Evolutionary conservation across 805 yeast genomes (phyloP).

Genomic region (Myxozyma neotropica): DNA sequence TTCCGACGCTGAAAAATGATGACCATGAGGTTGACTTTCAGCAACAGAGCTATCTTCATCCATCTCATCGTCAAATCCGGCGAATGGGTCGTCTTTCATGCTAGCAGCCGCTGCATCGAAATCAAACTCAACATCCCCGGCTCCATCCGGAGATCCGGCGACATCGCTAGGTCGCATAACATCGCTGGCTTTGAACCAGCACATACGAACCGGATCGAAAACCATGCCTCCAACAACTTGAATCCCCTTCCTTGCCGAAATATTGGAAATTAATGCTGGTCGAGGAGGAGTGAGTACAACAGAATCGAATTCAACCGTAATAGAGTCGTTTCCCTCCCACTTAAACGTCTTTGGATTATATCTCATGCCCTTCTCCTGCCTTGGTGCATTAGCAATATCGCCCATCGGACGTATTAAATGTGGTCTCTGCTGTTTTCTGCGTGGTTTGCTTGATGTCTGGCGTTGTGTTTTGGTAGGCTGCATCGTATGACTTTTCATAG

Average conservation of each 20-base stretch:
- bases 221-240: constrained; percentile 59
- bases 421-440: constrained; percentile 30
- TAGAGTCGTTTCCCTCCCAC: constrained; percentile 72
- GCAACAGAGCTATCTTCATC: constrained; percentile 12
- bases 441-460: constrained; percentile 2
- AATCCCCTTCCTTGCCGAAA: constrained; percentile 39
- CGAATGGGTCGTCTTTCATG: constrained; percentile 41
- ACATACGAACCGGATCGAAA: constrained; percentile 57
- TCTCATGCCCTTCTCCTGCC: constrained; percentile 47
- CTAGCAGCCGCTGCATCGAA: constrained; percentile 51
- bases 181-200: constrained; percentile 56
- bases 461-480: not conserved
- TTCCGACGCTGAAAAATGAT: constrained; percentile 10
- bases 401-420: constrained; percentile 32
- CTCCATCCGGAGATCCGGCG: constrained; percentile 42
- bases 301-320: constrained; percentile 54
- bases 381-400: constrained; percentile 20
- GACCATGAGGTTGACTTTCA: not conserved
- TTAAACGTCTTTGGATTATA: constrained; percentile 54
- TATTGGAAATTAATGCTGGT: constrained; percentile 42
- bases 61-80: constrained; percentile 26
- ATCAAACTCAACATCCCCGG: constrained; percentile 10
- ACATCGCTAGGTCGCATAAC: constrained; percentile 38
- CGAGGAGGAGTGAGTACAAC: constrained; percentile 41
- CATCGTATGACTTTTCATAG: not conserved